Base-by-base conservation (phyloP, 108 stramenopile species). In the Bacterosira constricta region DNA sequence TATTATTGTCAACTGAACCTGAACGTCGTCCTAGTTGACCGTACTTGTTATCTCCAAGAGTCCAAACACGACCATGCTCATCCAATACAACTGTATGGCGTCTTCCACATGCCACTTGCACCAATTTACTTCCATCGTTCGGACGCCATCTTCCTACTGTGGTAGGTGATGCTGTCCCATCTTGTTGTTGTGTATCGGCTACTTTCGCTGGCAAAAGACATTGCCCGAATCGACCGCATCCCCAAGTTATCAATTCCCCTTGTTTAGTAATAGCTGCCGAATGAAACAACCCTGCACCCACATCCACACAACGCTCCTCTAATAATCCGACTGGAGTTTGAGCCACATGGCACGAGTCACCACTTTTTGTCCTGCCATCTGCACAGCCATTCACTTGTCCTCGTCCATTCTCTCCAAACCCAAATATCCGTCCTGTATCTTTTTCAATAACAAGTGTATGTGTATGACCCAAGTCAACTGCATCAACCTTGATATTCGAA, bases 231-330 rank as follows among this genome's bases (percentile, higher is more conserved):
- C 80, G 79, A 23, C 86, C 72, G 59, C 89, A 87, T 25, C 93
- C 93, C 77, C 88, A 95, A 18, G 87, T 88, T 17, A 89, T 55
- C 46, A 95, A 53, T 57, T 88, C 86, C 21, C 93, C 93, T 0
- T 67, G 36, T 50, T 39, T 58, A 1, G 87, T 91, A 18, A 91
- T 69, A 6, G 78, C 89, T 11, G 89, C 90, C 4, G 90, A 89
- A 82, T 95, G 93, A 74, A 88, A 90, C 31, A 92, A 49, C n/a
- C 93, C 93, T 44, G 89, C 89, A 12, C 85, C 83, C 9, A 90
- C 82, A 56, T 75, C 64, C 0, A 82, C 56, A 36, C 83, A 79
- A 12, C 41, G 3, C 44, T 82, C 63, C 1, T 71, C 56, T 34
- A 50, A 49, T 25, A 82, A 69, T 10, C 51, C 55, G 1, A 25